Evolutionary conservation across 1,284 basidiomycete genomes (phyloP).

Genomic region (Takashimella koratensis): DNA sequence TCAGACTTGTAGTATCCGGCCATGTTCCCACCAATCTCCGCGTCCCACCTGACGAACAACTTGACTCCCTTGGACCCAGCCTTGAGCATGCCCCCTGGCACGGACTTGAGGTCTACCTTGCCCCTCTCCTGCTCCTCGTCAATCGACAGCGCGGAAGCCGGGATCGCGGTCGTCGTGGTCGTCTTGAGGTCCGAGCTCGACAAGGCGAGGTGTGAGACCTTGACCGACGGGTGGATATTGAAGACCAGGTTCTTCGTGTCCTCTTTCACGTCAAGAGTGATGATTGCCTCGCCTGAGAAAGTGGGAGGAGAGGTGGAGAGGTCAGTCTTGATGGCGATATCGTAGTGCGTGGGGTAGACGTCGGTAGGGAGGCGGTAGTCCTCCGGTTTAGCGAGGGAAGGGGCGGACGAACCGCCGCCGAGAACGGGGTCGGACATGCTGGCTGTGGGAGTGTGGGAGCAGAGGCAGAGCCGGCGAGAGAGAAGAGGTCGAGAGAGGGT

Average conservation of each 20-base stretch:
- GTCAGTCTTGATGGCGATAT: slow-evolving; percentile 75
- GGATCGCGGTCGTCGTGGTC: slow-evolving; percentile 54
- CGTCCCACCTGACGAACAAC: slow-evolving; percentile 51
- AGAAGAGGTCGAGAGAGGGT: neutral
- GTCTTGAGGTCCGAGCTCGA: slow-evolving; percentile 59
- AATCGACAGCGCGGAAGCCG: slow-evolving; percentile 50
- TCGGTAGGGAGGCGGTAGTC: slow-evolving; percentile 71
- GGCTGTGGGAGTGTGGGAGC: slow-evolving; percentile 9
- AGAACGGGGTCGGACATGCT: slow-evolving; percentile 15
- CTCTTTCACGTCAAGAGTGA: slow-evolving; percentile 69
- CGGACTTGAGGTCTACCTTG: slow-evolving; percentile 59
- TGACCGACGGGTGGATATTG: slow-evolving; percentile 64
- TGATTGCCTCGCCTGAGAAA: slow-evolving; percentile 75
- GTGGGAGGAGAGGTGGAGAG: slow-evolving; percentile 58
- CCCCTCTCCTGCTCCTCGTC: slow-evolving; percentile 65
- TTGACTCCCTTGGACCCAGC: slow-evolving; percentile 59
- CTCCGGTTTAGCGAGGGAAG: slow-evolving; percentile 4
- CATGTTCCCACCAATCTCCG: slow-evolving; percentile 64
- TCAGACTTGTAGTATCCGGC: slow-evolving; percentile 50
- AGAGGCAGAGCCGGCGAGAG: slow-evolving; percentile 13
- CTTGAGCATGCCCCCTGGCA: slow-evolving; percentile 62
- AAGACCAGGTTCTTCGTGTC: slow-evolving; percentile 64
- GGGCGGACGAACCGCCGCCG: slow-evolving; percentile 20
- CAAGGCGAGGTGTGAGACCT: slow-evolving; percentile 65
- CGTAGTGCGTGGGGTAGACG: slow-evolving; percentile 67